These are phyloP conservation scores for Cornus florida DNA, from an alignment of 148 eudicot species.

Conservation along the genomic window DNA sequence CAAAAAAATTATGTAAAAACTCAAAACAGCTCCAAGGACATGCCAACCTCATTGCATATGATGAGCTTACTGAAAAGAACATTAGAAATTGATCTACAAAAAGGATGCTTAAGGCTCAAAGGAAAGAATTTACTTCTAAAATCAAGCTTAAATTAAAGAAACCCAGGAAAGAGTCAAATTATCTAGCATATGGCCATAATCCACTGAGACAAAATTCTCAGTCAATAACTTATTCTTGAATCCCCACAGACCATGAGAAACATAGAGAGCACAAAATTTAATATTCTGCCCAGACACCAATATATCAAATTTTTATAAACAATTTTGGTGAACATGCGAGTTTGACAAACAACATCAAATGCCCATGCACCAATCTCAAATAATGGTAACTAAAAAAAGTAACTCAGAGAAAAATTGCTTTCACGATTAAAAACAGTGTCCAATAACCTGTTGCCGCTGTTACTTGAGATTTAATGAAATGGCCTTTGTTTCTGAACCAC, in stretches of 20 bases:
- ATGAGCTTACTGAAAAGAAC: not conserved
- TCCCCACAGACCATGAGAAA: conserved; percentile 3
- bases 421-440: conserved; percentile 4
- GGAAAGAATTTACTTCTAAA: too few species aligned
- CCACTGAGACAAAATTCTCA: not conserved
- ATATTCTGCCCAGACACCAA: not conserved
- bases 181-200: not conserved
- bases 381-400: not conserved
- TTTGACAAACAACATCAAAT: not conserved
- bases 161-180: not conserved
- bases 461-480: conserved; percentile 91
- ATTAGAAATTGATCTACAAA: not conserved
- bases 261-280: not conserved
- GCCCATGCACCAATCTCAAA: not conserved
- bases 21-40: not conserved
- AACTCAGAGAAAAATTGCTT: not conserved
- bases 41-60: not conserved
- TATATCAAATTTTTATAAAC: not conserved
- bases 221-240: not conserved
- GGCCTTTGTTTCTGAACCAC: conserved; percentile 99
- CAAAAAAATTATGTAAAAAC: not conserved
- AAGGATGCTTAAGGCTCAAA: not conserved
- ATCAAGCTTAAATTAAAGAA: not conserved
- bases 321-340: not conserved
- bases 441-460: conserved; percentile 93